A percentile compares a stretch with the other conserved stretches of the same genome.
phyloP scores from a whole-genome alignment of 805 yeast species.

The Saccharomycopsis babjevae region DNA sequence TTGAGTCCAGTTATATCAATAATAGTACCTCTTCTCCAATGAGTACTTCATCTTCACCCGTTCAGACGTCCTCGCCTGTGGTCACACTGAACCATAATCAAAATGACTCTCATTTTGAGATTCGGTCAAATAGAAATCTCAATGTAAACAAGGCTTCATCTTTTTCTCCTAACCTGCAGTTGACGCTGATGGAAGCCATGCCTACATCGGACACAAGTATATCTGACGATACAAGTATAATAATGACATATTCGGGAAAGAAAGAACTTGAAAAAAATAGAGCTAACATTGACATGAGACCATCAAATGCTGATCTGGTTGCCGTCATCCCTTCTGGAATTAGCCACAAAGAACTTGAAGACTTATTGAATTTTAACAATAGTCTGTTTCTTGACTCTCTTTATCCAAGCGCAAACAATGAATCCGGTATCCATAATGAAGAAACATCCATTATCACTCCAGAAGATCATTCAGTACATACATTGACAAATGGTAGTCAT shows the following conservation, averaged over 20 bases:
- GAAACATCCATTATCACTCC: not conserved
- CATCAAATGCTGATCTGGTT: not conserved
- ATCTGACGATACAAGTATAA: not conserved
- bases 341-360: slow-evolving; percentile 7
- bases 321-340: not conserved
- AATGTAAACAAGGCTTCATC: not conserved
- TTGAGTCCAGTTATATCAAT: not conserved
- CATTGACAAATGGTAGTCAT: not conserved
- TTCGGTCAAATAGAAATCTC: not conserved
- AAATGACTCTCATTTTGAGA: not conserved
- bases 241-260: not conserved
- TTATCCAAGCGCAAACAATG: not conserved
- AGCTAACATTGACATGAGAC: not conserved
- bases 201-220: slow-evolving; percentile 4
- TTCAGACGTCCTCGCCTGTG: not conserved
- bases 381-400: slow-evolving; percentile 6
- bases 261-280: not conserved
- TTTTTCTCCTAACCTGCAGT: not conserved
- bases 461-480: not conserved
- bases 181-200: not conserved
- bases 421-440: not conserved
- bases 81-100: not conserved
- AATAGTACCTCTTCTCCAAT: not conserved
- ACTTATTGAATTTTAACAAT: slow-evolving; percentile 10
- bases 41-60: not conserved